phyloP scores from a whole-genome alignment of 306 rosid genomes.

The Sophora flavescens region DNA sequence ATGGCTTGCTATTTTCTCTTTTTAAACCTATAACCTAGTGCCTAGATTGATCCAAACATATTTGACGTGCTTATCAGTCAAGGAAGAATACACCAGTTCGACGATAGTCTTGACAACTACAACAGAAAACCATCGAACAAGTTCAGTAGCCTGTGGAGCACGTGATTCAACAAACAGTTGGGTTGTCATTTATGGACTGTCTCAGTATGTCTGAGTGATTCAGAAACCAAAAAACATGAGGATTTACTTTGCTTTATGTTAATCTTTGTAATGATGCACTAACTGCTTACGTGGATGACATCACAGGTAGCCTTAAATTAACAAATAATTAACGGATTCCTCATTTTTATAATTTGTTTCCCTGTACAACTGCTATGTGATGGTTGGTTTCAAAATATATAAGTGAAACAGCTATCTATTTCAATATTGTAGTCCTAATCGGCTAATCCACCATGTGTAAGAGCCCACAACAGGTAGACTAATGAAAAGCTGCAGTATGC shows the following conservation, averaged over 20 bases:
- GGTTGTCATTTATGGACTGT: background rate
- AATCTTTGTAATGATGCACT: background rate
- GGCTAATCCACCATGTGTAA: conserved; percentile 2
- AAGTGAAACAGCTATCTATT: background rate
- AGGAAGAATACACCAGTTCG: background rate
- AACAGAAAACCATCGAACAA: background rate
- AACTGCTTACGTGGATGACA: background rate
- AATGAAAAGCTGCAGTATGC: background rate
- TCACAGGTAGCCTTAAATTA: background rate
- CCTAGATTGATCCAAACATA: background rate
- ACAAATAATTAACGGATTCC: background rate
- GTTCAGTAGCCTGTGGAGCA: background rate
- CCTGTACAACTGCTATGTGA: background rate
- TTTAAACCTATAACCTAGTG: background rate
- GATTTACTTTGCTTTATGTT: background rate
- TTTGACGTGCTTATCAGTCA: background rate
- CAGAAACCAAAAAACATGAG: background rate
- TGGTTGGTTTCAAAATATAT: background rate
- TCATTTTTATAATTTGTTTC: conserved; percentile 1
- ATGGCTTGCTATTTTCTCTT: background rate
- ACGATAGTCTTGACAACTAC: background rate
- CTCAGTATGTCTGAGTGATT: conserved; percentile 2
- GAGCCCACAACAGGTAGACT: background rate
- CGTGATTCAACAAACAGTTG: conserved; percentile 6
- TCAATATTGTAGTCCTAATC: background rate